Evolutionary conservation across 2,329 filamentous ascomycete species (phyloP), one percentile per base, ranked within the genome.

Genomic region (Coniochaeta sp.): DNA sequence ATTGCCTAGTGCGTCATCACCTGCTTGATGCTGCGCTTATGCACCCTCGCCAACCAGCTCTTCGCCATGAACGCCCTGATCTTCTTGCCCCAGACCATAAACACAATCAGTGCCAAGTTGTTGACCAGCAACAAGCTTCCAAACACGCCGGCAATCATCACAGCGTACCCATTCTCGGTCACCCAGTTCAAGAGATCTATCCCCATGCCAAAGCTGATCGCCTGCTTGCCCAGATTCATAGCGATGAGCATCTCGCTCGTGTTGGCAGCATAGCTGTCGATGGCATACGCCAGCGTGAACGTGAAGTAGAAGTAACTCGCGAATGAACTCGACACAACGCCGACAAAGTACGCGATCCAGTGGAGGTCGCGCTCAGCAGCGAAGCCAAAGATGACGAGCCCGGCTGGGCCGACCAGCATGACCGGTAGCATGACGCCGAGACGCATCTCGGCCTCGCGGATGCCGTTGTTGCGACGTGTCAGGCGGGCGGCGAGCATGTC

Each of bases 201-300:
- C 4, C 78, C 77, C 69, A 83, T 77, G 1, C 79, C 80, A 62
- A 83, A 83, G 60, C 76, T 80, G 58, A 83, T 81, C 2, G 80
- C 79, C 69, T 83, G 80, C 67, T 83, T 83, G 12, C 81, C 81
- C n/a, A 83, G 67, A 64, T 82, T 82, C 76, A 83, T 83, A 3
- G 80, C 80, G 62, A 83, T 86, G 12, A 86, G 76, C 83, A 86
- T 85, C 71, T 86, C 83, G 26, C 78, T 80, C n/a, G 82, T 81
- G 64, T 85, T 83, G 36, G 78, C 74, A 22, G 79, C 80, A 69
- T 86, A 84, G 58, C 77, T 80, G 67, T 86, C 83, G 40, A 86
- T 79, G 1, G 83, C 82, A 65, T 87, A 86, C 2, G 83, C 83
- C 9, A 87, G 74, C 12, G 82, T 81, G 65, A 85, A 83, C 16